phyloP scores from a whole-genome alignment of 495 filamentous ascomycete genomes.

The Hyaloscypha bicolor region DNA sequence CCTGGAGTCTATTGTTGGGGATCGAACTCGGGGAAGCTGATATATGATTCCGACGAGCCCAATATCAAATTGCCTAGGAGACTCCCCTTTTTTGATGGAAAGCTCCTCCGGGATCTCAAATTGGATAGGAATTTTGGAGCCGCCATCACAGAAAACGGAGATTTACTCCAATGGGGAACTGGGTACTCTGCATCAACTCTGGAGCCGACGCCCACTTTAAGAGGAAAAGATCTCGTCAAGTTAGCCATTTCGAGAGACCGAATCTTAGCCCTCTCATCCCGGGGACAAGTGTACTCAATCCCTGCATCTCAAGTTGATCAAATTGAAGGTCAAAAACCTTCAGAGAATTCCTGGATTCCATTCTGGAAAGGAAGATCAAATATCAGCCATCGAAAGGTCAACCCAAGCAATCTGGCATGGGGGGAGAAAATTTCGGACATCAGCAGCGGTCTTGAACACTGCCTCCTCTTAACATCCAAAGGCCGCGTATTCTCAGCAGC shows the following conservation, averaged over 20 bases:
- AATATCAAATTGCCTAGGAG: constrained; percentile 78
- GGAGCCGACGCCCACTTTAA: constrained; percentile 69
- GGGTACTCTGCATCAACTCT: constrained; percentile 60
- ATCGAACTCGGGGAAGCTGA: constrained; percentile 81
- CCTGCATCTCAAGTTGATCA: constrained; percentile 78
- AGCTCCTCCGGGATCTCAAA: constrained; percentile 84
- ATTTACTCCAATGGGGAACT: constrained; percentile 89
- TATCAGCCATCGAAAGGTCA: constrained; percentile 71
- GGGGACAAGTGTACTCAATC: constrained; percentile 84
- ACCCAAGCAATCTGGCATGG: constrained; percentile 66
- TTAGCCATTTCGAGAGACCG: constrained; percentile 77
- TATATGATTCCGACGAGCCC: constrained; percentile 75
- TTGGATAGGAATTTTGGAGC: constrained; percentile 82
- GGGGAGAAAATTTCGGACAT: constrained; percentile 76
- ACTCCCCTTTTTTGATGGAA: constrained; percentile 82
- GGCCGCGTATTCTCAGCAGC: constrained; percentile 88
- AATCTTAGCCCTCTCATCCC: constrained; percentile 74
- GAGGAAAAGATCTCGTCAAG: constrained; percentile 76
- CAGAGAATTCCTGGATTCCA: constrained; percentile 73
- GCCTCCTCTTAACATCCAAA: constrained; percentile 78
- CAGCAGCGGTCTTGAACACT: constrained; percentile 79
- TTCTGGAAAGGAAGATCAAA: constrained; percentile 63
- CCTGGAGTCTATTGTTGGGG: constrained; percentile 95
- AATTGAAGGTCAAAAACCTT: constrained; percentile 56
- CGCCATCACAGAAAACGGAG: constrained; percentile 84